A percentile compares a stretch with the other conserved stretches of the same genome.
These are phyloP conservation scores for Maudiozyma humilis DNA, from an alignment of 1,139 yeast genomes.

Conservation along the genomic window DNA sequence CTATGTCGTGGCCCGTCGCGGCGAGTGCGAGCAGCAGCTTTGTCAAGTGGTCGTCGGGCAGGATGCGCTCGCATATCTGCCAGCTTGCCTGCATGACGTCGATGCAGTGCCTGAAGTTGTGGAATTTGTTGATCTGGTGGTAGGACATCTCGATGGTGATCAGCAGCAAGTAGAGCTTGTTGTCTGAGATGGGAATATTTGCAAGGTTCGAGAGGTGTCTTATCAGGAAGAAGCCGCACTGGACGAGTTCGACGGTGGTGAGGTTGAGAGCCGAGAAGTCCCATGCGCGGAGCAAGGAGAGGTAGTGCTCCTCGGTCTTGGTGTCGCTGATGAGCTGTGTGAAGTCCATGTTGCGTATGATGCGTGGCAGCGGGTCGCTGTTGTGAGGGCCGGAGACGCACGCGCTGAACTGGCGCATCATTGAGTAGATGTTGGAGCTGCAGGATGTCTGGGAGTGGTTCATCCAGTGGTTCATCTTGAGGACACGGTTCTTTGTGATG, in stretches of 20 bases:
- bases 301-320: conserved; percentile 10
- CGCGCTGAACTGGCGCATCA: conserved; percentile 17
- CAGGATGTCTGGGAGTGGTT: conserved; percentile 16
- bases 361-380: conserved; percentile 13
- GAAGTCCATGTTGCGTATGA: conserved; percentile 17
- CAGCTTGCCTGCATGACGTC: conserved; percentile 86
- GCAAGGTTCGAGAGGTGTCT: conserved; percentile 17
- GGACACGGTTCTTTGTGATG: conserved; percentile 14
- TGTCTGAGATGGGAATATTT: conserved; percentile 15
- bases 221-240: conserved; percentile 24
- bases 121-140: conserved; percentile 80
- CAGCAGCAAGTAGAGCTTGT: conserved; percentile 22
- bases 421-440: conserved; percentile 19
- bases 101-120: conserved; percentile 90
- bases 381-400: background rate
- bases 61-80: conserved; percentile 18
- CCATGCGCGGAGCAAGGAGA: conserved; percentile 23
- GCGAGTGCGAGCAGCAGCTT: conserved; percentile 48
- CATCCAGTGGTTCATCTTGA: conserved; percentile 26
- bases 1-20: conserved; percentile 91
- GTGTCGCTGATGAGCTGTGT: conserved; percentile 1
- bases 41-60: conserved; percentile 10
- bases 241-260: conserved; percentile 22
- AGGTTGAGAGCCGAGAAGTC: conserved; percentile 27
- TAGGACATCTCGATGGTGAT: conserved; percentile 54